Percentiles rank a stretch among this genome's conserved stretches.
Evolutionary conservation across 1,284 basidiomycete species (phyloP).

Genomic region (Boletus albobrunnescens): DNA sequence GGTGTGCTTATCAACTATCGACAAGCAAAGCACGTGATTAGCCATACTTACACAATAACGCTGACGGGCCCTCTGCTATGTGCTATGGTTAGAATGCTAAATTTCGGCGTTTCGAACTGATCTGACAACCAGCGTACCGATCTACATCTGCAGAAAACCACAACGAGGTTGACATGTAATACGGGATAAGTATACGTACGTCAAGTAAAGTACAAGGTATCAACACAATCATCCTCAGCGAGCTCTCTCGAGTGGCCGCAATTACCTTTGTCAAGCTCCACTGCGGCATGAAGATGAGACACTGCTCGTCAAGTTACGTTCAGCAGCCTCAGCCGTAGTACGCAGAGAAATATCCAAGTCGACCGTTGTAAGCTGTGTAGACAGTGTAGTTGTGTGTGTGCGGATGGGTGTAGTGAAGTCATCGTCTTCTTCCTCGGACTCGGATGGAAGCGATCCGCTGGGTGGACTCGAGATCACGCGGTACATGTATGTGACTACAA

Average conservation of each 20-base stretch:
- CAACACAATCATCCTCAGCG: constrained; percentile 24
- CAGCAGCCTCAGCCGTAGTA: neutral
- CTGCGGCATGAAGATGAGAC: constrained; percentile 5
- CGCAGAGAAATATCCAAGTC: neutral
- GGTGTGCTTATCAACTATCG: neutral
- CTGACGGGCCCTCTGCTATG: no score
- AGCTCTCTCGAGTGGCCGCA: no score
- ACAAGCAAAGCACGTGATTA: neutral
- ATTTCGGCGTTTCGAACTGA: no score
- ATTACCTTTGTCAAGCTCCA: neutral
- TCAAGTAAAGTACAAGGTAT: no score
- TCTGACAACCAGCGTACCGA: no score
- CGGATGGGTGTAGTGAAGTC: neutral
- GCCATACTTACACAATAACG: neutral
- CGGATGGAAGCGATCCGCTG: neutral
- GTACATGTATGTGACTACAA: neutral
- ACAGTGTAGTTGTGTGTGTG: neutral
- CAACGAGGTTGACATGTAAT: no score
- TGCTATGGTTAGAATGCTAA: no score
- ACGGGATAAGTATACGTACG: no score
- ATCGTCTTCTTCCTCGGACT: neutral
- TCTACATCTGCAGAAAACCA: no score
- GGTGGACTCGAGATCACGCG: neutral
- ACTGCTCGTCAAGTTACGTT: neutral
- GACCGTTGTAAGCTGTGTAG: neutral